phyloP scores from a whole-genome alignment of 2,329 filamentous ascomycete genomes.

The Scedosporium dehoogii region DNA sequence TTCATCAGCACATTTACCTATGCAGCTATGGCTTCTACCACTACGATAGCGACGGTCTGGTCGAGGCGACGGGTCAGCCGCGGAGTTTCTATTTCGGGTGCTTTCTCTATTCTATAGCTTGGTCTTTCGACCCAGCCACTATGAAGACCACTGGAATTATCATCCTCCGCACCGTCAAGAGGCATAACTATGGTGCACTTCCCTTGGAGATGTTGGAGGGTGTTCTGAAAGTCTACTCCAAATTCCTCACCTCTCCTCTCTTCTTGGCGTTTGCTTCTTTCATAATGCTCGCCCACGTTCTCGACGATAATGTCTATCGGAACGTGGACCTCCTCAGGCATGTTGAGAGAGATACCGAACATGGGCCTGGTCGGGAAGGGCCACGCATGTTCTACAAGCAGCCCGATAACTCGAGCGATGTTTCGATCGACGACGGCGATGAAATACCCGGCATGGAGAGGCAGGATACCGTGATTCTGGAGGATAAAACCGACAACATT shows the following conservation, averaged over 20 bases:
- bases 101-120: conserved; percentile 9
- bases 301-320: conserved; percentile 2
- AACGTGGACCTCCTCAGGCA: conserved; percentile 5
- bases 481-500: not conserved
- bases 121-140: conserved; percentile 7
- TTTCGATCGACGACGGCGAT: not conserved
- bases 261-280: conserved; percentile 8
- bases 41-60: conserved; percentile 1
- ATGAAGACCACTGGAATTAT: conserved; percentile 7
- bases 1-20: conserved; percentile 7
- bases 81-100: conserved; percentile 10
- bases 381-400: not conserved
- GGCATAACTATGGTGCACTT: not conserved
- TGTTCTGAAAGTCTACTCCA: not conserved
- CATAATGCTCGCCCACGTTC: conserved; percentile 4
- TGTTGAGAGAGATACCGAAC: conserved; percentile 3
- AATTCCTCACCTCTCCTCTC: conserved; percentile 2
- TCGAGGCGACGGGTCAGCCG: not conserved
- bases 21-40: conserved; percentile 10
- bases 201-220: not conserved
- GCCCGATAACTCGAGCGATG: not conserved
- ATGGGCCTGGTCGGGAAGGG: conserved; percentile 3
- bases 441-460: not conserved
- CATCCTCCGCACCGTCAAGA: conserved; percentile 7
- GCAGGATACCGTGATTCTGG: conserved; percentile 1